Evolutionary conservation across 176 grass and related monocot species (phyloP).

Genomic region (Panicum miliaceum): DNA sequence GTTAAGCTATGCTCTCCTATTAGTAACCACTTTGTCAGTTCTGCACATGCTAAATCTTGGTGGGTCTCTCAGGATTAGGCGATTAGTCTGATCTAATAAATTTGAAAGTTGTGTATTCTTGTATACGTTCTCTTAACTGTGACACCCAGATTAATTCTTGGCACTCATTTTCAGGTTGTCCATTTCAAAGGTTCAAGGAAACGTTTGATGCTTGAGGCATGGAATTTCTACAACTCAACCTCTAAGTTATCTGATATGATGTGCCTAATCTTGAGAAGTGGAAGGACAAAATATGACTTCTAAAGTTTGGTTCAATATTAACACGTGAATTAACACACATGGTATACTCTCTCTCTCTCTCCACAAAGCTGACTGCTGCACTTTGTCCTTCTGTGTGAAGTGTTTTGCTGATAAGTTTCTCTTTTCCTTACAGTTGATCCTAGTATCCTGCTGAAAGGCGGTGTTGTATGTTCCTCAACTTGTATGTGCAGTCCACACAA

Average conservation of each 20-base stretch:
- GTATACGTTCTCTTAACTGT: constrained; percentile 2
- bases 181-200: constrained; percentile 99
- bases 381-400: neutral
- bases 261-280: constrained; percentile 82
- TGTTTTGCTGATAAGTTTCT: constrained; percentile 14
- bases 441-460: neutral
- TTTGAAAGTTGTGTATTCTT: neutral
- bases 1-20: neutral
- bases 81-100: neutral
- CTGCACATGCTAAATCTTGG: neutral
- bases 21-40: neutral
- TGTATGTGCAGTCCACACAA: neutral
- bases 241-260: constrained; percentile 71
- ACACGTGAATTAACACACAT: neutral
- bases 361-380: neutral
- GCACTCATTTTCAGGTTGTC: constrained; percentile 56
- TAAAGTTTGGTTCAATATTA: constrained; percentile 38
- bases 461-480: neutral
- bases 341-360: neutral
- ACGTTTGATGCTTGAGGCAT: constrained; percentile 86
- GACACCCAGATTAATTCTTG: constrained; percentile 17
- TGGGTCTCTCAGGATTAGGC: neutral
- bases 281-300: constrained; percentile 94
- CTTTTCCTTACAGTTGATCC: constrained; percentile 22
- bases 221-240: constrained; percentile 85